Percentiles rank a stretch among this genome's conserved stretches.
Conservation (phyloP, 495 filamentous ascomycete species). For the Podospora tetraspora region DNA sequence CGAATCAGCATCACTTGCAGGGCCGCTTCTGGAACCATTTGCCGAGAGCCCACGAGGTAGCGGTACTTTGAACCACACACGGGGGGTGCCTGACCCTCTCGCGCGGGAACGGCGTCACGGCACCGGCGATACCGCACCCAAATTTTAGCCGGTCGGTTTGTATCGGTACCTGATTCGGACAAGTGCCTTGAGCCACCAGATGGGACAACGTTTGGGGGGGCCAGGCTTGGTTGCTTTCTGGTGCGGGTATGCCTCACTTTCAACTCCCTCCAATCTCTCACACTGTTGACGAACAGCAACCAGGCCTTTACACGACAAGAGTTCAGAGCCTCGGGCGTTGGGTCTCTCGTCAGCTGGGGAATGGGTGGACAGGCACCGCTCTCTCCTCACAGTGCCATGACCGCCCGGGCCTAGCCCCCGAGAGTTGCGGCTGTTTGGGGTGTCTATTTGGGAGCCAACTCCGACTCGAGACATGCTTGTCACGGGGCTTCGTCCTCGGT, state of each 20-base stretch:
- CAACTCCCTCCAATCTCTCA: constrained; percentile 11
- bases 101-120: constrained; percentile 21
- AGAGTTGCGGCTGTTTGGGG: constrained; percentile 7
- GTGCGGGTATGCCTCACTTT: constrained; percentile 21
- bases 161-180: constrained; percentile 15
- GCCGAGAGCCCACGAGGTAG: constrained; percentile 23
- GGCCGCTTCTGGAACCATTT: constrained; percentile 30
- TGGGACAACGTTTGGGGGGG: constrained; percentile 6
- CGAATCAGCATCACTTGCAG: constrained; percentile 23
- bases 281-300: background rate
- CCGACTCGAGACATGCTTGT: constrained; percentile 9
- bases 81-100: constrained; percentile 5
- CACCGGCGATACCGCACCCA: constrained; percentile 13
- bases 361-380: background rate
- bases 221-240: constrained; percentile 12
- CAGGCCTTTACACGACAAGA: background rate
- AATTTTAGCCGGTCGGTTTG: constrained; percentile 21
- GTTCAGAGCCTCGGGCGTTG: constrained; percentile 2
- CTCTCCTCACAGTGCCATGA: too few relatives aligned
- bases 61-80: constrained; percentile 13
- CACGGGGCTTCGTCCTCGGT: background rate
- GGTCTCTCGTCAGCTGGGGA: constrained; percentile 8
- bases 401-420: too few relatives aligned
- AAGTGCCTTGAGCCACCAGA: background rate
- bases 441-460: constrained; percentile 7